phyloP scores from a whole-genome alignment of 2,329 filamentous ascomycete species.

The Elsinoe necatrix region DNA sequence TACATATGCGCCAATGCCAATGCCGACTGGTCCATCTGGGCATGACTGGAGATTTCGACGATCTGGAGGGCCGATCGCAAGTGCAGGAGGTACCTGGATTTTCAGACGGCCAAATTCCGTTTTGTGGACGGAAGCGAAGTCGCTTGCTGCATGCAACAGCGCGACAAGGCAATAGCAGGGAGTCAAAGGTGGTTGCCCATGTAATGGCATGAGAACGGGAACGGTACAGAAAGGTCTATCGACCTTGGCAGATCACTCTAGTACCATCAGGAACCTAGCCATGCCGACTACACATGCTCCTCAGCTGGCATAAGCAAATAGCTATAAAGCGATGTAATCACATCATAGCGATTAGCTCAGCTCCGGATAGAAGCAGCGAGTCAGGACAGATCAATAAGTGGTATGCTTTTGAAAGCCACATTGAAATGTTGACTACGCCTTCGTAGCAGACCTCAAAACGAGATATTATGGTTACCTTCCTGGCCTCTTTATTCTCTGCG shows the following conservation, averaged over 20 bases:
- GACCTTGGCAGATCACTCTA: not conserved
- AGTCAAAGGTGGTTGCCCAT: not conserved
- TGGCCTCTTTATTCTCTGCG: not conserved
- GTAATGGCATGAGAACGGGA: not conserved
- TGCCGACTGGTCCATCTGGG: not conserved
- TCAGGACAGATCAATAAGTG: constrained; percentile 12
- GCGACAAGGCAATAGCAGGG: not conserved
- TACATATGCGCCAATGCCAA: not conserved
- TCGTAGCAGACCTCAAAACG: constrained; percentile 14
- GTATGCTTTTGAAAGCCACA: constrained; percentile 12
- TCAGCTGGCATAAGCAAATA: constrained; percentile 13
- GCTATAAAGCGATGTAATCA: constrained; percentile 13
- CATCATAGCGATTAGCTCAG: constrained; percentile 16
- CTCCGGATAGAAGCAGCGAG: constrained; percentile 15
- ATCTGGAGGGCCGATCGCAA: not conserved
- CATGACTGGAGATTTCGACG: not conserved
- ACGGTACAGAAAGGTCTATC: not conserved
- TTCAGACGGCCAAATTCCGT: not conserved
- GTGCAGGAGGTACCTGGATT: not conserved
- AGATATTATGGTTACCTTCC: not conserved
- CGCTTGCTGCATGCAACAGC: not conserved
- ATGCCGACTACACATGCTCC: not conserved
- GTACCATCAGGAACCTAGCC: not conserved
- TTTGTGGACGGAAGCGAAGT: not conserved
- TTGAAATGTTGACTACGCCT: constrained; percentile 13